These are phyloP conservation scores for Aspergillus bridgeri DNA, from an alignment of 495 filamentous ascomycete genomes.

Conservation along the genomic window DNA sequence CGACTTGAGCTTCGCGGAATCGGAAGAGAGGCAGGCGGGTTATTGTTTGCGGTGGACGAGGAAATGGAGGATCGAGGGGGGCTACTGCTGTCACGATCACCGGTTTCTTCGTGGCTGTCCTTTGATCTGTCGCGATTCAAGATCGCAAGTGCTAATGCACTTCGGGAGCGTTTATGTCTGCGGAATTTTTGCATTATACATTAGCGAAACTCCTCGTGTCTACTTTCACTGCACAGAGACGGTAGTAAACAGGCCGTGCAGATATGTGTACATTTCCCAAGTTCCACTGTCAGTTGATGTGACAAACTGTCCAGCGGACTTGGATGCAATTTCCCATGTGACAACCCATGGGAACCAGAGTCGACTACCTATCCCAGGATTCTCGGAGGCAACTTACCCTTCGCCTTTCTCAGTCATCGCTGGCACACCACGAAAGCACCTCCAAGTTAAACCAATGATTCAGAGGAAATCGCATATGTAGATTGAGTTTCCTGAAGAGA, in stretches of 20 bases:
- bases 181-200: slow-evolving; percentile 15
- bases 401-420: slow-evolving; percentile 29
- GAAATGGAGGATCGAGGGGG: slow-evolving; percentile 29
- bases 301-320: background rate
- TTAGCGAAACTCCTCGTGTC: slow-evolving; percentile 24
- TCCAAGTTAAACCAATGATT: slow-evolving; percentile 1
- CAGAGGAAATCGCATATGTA: background rate
- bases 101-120: slow-evolving; percentile 28
- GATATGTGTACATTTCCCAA: background rate
- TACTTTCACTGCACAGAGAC: background rate
- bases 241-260: background rate
- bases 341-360: slow-evolving; percentile 15
- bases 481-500: background rate
- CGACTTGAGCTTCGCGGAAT: slow-evolving; percentile 32
- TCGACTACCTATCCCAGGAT: background rate
- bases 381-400: slow-evolving; percentile 20
- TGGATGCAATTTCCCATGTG: background rate
- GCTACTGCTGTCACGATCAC: slow-evolving; percentile 20
- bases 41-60: slow-evolving; percentile 27
- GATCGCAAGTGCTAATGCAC: slow-evolving; percentile 49
- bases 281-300: background rate
- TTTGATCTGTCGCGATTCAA: slow-evolving; percentile 51
- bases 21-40: slow-evolving; percentile 20
- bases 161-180: slow-evolving; percentile 55
- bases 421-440: slow-evolving; percentile 5